These are phyloP conservation scores for Neurospora crassa DNA, from an alignment of 2,329 filamentous ascomycete species.

Conservation along the genomic window DNA sequence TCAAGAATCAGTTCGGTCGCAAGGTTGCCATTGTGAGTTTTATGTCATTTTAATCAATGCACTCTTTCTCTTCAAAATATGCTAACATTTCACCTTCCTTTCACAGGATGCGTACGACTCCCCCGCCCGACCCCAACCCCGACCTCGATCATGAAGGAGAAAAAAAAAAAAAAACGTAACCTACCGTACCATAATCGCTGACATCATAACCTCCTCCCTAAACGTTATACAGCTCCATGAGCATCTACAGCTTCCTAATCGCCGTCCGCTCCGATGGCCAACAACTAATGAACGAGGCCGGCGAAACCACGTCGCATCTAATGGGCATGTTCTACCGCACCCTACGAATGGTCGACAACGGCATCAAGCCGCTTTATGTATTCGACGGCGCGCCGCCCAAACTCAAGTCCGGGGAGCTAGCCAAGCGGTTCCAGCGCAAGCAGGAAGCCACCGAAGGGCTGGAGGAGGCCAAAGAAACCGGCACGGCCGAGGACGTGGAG, in stretches of 20 bases:
- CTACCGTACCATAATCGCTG: background rate
- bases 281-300: conserved; percentile 88
- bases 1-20: conserved; percentile 97
- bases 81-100: conserved; percentile 7
- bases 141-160: background rate
- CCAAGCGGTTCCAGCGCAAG: conserved; percentile 92
- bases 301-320: conserved; percentile 93
- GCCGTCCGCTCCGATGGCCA: conserved; percentile 95
- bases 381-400: conserved; percentile 96
- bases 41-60: background rate
- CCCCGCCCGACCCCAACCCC: conserved; percentile 6
- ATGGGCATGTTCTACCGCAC: conserved; percentile 99
- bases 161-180: too few species aligned
- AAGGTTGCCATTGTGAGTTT: conserved; percentile 89
- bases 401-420: conserved; percentile 92
- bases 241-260: conserved; percentile 97
- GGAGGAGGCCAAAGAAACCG: conserved; percentile 94
- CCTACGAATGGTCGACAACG: conserved; percentile 94
- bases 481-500: conserved; percentile 93
- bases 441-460: conserved; percentile 81
- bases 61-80: background rate
- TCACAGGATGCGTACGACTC: conserved; percentile 44
- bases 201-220: background rate
- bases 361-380: conserved; percentile 96
- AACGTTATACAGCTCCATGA: conserved; percentile 65